phyloP scores from a whole-genome alignment of 495 filamentous ascomycete genomes.

The Clohesyomyces aquaticus region DNA sequence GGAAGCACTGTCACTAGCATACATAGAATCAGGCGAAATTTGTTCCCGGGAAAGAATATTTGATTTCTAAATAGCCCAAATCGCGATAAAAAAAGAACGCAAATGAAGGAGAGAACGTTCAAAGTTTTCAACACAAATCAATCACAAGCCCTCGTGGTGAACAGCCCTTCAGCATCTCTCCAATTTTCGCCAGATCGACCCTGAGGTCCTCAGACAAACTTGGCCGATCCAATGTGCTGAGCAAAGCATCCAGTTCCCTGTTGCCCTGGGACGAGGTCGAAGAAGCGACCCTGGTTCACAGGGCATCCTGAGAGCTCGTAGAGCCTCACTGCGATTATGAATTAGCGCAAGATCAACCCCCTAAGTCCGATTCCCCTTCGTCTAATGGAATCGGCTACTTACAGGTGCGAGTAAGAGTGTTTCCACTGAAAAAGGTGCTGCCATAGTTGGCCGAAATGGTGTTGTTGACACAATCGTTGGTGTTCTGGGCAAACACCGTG shows the following conservation, averaged over 20 bases:
- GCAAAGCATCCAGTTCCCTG: slow-evolving; percentile 8
- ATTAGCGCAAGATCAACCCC: not conserved
- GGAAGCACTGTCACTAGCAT: too few species aligned
- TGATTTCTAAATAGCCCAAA: too few species aligned
- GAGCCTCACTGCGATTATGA: slow-evolving; percentile 3
- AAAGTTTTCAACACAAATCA: too few species aligned
- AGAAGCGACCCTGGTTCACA: slow-evolving; percentile 10
- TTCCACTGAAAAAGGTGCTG: slow-evolving; percentile 17
- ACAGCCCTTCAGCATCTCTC: too few species aligned
- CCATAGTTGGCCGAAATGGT: not conserved
- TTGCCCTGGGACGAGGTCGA: slow-evolving; percentile 4
- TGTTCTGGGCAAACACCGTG: slow-evolving; percentile 10
- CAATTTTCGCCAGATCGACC: too few species aligned
- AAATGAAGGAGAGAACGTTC: too few species aligned
- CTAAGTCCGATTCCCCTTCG: not conserved
- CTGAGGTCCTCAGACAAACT: slow-evolving; percentile 10
- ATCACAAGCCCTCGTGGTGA: too few species aligned
- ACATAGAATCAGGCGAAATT: too few species aligned
- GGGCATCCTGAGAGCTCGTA: slow-evolving; percentile 1
- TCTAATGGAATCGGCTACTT: slow-evolving; percentile 1
- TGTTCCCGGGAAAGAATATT: too few species aligned
- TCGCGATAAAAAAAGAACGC: too few species aligned
- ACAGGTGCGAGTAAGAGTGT: slow-evolving; percentile 14
- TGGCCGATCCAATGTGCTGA: slow-evolving; percentile 11
- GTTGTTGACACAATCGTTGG: slow-evolving; percentile 2